A percentile compares a stretch with the other conserved stretches of the same genome.
Evolutionary conservation across 768 basidiomycete species (phyloP).

Genomic region (Lactarius indigo): DNA sequence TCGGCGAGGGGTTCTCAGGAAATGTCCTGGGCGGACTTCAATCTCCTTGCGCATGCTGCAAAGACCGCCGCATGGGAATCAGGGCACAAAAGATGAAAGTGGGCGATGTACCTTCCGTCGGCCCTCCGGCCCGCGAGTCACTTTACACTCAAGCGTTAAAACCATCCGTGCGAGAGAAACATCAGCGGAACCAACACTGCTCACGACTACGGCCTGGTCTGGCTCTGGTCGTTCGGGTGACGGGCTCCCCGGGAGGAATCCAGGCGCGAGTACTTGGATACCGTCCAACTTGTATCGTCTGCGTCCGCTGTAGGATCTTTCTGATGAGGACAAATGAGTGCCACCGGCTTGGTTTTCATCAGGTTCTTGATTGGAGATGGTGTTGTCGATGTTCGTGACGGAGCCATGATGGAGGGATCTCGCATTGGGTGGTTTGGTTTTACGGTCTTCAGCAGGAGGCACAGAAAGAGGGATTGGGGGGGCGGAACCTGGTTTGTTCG

Average conservation of each 20-base stretch:
- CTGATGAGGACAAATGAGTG: not conserved
- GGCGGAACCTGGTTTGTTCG: not conserved
- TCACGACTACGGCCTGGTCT: not conserved
- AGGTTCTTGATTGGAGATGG: not conserved
- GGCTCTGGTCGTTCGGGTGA: not conserved
- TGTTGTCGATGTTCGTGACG: not conserved
- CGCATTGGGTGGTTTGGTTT: not conserved
- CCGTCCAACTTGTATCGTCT: constrained; percentile 15
- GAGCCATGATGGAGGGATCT: not conserved
- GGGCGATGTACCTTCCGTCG: constrained; percentile 10
- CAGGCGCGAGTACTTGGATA: not conserved
- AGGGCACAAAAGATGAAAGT: not conserved
- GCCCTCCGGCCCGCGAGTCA: constrained; percentile 17
- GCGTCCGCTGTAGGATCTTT: not conserved
- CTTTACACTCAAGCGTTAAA: constrained; percentile 3
- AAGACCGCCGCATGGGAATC: not conserved
- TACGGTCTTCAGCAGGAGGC: not conserved
- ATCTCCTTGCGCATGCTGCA: constrained; percentile 17
- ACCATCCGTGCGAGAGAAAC: constrained; percentile 4
- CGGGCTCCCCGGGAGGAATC: not conserved
- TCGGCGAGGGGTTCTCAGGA: constrained; percentile 4
- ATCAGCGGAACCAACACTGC: not conserved
- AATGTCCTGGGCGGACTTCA: constrained; percentile 3
- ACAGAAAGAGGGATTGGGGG: no score
- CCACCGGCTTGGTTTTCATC: not conserved